A percentile compares a stretch with the other conserved stretches of the same genome.
Evolutionary conservation across 176 grass and related monocot genomes (phyloP).

Genomic region (Oryza punctata): DNA sequence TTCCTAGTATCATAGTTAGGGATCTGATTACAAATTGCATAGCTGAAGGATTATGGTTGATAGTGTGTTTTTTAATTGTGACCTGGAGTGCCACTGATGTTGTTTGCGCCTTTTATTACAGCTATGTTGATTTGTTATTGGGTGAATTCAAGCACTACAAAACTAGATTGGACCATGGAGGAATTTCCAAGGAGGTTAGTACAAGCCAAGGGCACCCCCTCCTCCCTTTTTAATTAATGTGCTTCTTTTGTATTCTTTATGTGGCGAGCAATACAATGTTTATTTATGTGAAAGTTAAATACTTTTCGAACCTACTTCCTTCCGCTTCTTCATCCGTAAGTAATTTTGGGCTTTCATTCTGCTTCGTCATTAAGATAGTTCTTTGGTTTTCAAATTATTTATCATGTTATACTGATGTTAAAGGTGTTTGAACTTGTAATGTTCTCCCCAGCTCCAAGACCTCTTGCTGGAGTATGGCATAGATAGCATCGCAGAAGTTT

Average conservation of each 20-base stretch:
- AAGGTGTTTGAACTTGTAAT: slow-evolving; percentile 10
- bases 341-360: background rate
- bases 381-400: slow-evolving; percentile 21
- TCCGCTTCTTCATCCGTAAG: too few relatives aligned
- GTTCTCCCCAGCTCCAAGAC: slow-evolving; percentile 76
- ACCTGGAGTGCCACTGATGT: slow-evolving; percentile 16
- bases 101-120: slow-evolving; percentile 44
- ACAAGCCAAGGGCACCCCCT: background rate
- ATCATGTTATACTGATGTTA: slow-evolving; percentile 1
- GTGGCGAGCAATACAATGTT: slow-evolving; percentile 3
- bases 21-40: background rate
- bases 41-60: background rate
- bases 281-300: background rate
- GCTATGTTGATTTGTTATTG: slow-evolving; percentile 95
- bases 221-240: slow-evolving; percentile 2
- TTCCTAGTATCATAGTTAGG: slow-evolving; percentile 20
- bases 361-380: background rate
- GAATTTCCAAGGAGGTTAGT: slow-evolving; percentile 88
- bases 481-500: slow-evolving; percentile 76
- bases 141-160: slow-evolving; percentile 99
- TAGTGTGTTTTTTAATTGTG: slow-evolving; percentile 13
- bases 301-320: slow-evolving; percentile 18
- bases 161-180: slow-evolving; percentile 94
- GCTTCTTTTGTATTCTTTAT: background rate
- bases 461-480: slow-evolving; percentile 81